These are phyloP conservation scores for Leptodermis oblonga DNA, from an alignment of 257 asterid species.

Conservation along the genomic window DNA sequence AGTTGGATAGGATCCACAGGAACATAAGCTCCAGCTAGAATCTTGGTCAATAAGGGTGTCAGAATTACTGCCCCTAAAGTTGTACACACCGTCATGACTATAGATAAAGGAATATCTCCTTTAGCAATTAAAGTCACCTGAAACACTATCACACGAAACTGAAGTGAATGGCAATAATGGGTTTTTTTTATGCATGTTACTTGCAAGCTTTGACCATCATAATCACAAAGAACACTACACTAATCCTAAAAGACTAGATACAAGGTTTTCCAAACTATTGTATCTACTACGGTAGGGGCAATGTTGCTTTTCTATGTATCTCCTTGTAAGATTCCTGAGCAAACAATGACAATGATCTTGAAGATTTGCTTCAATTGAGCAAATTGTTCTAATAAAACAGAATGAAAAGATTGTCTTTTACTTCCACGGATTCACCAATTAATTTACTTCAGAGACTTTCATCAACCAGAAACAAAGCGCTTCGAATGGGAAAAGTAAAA, in stretches of 20 bases:
- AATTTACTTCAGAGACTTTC: neutral
- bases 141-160: conserved; percentile 43
- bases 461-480: neutral
- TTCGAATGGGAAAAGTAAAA: neutral
- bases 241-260: neutral
- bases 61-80: conserved; percentile 86
- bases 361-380: neutral
- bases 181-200: neutral
- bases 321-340: neutral
- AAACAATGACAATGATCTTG: neutral
- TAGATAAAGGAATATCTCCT: conserved; percentile 87
- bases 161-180: conserved; percentile 1
- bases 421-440: neutral
- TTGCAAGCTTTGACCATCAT: neutral
- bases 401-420: neutral
- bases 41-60: conserved; percentile 68
- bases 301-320: neutral
- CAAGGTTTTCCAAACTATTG: neutral
- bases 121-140: conserved; percentile 92
- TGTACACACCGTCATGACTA: conserved; percentile 83
- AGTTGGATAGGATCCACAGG: conserved; percentile 70
- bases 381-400: neutral
- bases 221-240: neutral
- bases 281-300: neutral
- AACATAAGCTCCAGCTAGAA: conserved; percentile 82